phyloP scores from a whole-genome alignment of 2,329 filamentous ascomycete genomes.

The Microcyclospora tardicrescens region DNA sequence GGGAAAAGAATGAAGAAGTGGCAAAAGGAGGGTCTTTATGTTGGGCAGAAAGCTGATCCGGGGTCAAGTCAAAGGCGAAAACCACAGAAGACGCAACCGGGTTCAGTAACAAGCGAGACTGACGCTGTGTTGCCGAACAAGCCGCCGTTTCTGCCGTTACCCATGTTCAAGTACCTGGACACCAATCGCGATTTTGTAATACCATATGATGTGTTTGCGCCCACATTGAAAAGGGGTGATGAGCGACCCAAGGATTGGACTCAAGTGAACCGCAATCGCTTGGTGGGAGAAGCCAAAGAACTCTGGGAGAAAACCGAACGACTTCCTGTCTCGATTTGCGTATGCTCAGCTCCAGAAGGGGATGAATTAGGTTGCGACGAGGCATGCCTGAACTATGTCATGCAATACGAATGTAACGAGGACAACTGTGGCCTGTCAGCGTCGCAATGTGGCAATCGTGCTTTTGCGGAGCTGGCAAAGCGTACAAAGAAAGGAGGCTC shows the following conservation, averaged over 20 bases:
- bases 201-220: conserved; percentile 81
- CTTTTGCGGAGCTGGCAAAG: conserved; percentile 66
- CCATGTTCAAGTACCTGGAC: conserved; percentile 40
- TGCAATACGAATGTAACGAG: conserved; percentile 93
- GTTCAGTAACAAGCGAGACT: conserved; percentile 8
- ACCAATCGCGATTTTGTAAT: conserved; percentile 65
- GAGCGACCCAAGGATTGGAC: conserved; percentile 89
- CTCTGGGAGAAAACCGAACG: conserved; percentile 20
- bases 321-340: conserved; percentile 39
- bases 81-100: conserved; percentile 29
- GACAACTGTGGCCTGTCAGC: conserved; percentile 72
- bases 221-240: conserved; percentile 58
- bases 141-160: conserved; percentile 16
- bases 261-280: conserved; percentile 84
- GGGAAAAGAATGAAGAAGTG: conserved; percentile 55
- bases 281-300: conserved; percentile 37
- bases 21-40: conserved; percentile 71
- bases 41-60: conserved; percentile 54
- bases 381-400: conserved; percentile 84
- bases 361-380: conserved; percentile 69
- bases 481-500: conserved; percentile 64
- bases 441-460: conserved; percentile 69
- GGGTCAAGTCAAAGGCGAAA: conserved; percentile 31
- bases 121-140: conserved; percentile 40
- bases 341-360: conserved; percentile 47